A percentile compares a stretch with the other conserved stretches of the same genome.
Conservation (phyloP, 768 basidiomycete genomes). For the Serendipita sp. region DNA sequence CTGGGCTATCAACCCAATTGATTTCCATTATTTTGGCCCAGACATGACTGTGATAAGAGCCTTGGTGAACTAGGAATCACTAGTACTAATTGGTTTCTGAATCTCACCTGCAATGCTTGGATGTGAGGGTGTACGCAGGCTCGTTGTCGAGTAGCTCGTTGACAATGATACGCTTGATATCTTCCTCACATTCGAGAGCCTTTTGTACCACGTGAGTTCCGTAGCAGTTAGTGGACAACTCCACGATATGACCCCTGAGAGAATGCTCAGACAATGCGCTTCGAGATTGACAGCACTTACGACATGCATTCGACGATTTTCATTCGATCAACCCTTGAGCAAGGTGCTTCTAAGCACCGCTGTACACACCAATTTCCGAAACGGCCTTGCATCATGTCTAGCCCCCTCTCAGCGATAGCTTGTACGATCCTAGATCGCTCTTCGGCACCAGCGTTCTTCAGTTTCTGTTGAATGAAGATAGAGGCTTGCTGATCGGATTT, state of each 20-base stretch:
- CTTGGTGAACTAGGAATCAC: neutral
- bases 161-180: slow-evolving; percentile 65
- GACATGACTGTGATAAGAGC: slow-evolving; percentile 52
- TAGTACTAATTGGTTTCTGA: neutral
- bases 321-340: slow-evolving; percentile 53
- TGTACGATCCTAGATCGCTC: slow-evolving; percentile 74
- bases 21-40: slow-evolving; percentile 93
- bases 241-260: slow-evolving; percentile 63
- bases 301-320: slow-evolving; percentile 81
- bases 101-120: slow-evolving; percentile 39
- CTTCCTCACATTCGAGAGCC: slow-evolving; percentile 81
- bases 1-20: slow-evolving; percentile 61
- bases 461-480: slow-evolving; percentile 78
- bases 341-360: slow-evolving; percentile 66
- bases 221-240: slow-evolving; percentile 77
- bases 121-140: slow-evolving; percentile 71
- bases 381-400: slow-evolving; percentile 73
- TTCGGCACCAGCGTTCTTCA: slow-evolving; percentile 66
- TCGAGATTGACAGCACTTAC: slow-evolving; percentile 23
- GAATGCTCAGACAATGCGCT: neutral
- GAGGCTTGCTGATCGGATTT: slow-evolving; percentile 82
- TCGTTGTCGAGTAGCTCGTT: slow-evolving; percentile 72
- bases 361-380: slow-evolving; percentile 90
- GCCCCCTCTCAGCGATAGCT: slow-evolving; percentile 67
- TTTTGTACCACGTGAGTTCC: slow-evolving; percentile 83